Base-by-base conservation (phyloP, 2,329 filamentous ascomycete species). In the Penicillium sp. region DNA sequence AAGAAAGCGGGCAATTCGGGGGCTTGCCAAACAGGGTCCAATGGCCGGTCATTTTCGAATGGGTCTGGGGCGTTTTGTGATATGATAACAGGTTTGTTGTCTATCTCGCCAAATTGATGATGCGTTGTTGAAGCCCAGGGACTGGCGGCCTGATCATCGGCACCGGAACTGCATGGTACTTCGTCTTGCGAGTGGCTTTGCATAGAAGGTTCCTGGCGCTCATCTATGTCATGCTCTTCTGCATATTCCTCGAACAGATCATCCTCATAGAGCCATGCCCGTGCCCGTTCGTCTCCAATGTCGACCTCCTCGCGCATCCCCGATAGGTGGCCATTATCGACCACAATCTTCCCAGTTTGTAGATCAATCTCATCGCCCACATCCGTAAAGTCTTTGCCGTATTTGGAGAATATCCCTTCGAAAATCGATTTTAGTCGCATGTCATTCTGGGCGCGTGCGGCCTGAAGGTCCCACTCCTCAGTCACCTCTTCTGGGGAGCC, bases 361-460 rank as follows among this genome's bases (percentile, higher is more conserved):
- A 96, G 80, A 73, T 98, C 91, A 67, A 98, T 92, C 76, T 96
- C 92, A 73, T 98, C 93, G 53, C 89, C 92, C 50, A 93, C 82
- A 4, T 88, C 89, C 2, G 87, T 86, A 68, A 96, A 96, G 71
- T 97, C 90, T 62, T 83, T 87, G 53, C 83, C 87, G 72, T 96
- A 97, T 73, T 96, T 97, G 59, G 89, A 85, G 71, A 96, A 96
- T 54, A 98, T 96, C 55, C 85, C 80, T 70, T 96, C 92, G 72
- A 96, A 95, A 5, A 87, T 87, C n/a, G 86, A 88, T 72, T 95
- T 93, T 42, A 96, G 83, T 57, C 86, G 87, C 61, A 82, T 78
- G 60, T 91, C 87, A 56, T 92, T 90, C 54, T 83, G 81, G 50
- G 85, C 83, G 62, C 89, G 84, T 48, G 84, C 86, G 59, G 83